These are phyloP conservation scores for Aspergillus funiculosus DNA, from an alignment of 495 filamentous ascomycete species.

Conservation along the genomic window DNA sequence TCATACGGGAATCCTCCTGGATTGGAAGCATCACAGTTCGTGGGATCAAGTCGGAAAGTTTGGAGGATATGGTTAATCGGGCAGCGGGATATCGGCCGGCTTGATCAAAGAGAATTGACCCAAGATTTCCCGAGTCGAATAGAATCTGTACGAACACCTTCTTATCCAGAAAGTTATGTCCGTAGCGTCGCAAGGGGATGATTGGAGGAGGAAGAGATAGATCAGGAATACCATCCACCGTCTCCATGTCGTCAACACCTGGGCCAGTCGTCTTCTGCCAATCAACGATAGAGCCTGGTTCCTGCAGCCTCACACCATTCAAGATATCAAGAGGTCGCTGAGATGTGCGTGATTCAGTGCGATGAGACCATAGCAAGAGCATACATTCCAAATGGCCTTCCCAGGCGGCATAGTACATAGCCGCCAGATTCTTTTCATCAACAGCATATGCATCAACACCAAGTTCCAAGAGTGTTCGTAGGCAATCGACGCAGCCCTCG, in stretches of 20 bases:
- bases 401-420: conserved; percentile 98
- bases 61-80: conserved; percentile 91
- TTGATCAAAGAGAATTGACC: conserved; percentile 85
- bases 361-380: conserved; percentile 66
- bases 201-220: conserved; percentile 94
- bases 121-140: conserved; percentile 65
- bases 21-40: conserved; percentile 92
- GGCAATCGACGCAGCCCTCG: conserved; percentile 86
- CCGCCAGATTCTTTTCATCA: conserved; percentile 88
- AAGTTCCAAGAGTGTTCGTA: conserved; percentile 68
- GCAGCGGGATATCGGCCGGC: conserved; percentile 93
- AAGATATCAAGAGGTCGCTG: conserved; percentile 33
- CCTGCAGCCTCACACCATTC: conserved; percentile 35
- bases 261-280: conserved; percentile 40
- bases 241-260: conserved; percentile 62
- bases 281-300: conserved; percentile 25
- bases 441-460: conserved; percentile 67
- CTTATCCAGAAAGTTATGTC: conserved; percentile 96
- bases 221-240: conserved; percentile 81
- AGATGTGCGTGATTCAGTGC: conserved; percentile 18
- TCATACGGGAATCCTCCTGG: conserved; percentile 84
- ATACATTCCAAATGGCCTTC: conserved; percentile 95
- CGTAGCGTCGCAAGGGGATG: conserved; percentile 88
- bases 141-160: conserved; percentile 90
- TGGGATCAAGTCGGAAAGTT: conserved; percentile 90